Base-by-base conservation (phyloP, 2,329 filamentous ascomycete species). In the Aureobasidium sp. region DNA sequence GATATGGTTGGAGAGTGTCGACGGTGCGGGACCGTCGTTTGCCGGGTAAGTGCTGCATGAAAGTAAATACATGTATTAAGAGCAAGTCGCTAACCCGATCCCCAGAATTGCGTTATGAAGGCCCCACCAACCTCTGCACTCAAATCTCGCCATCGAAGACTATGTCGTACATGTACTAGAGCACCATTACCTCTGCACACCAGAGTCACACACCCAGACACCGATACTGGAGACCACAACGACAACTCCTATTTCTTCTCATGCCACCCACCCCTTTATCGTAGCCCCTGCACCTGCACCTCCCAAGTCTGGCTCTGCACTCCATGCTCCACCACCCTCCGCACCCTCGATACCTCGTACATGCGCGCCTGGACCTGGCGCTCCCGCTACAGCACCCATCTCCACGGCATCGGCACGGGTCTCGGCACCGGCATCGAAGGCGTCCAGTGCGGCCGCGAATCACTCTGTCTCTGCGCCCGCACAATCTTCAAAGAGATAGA, bases 361-460 rank as follows among this genome's bases (percentile, higher is more conserved):
- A 73, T 79, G 47, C 79, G 82, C 4, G 90, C 92, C 61, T 97
- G 92, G 91, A 88, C 85, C 65, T 97, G 92, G 92, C 87, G 92
- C 56, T 90, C 85, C 44, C 85, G 90, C 27, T 97, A 96, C 72
- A 87, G 87, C 41, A 81, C 81, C 15, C 25, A 90, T 66, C 86
- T 90, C 0, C 88, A 92, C 22, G 90, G 90, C 2, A 80, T 95
- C 0, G 91, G 91, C 27, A 92, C 89, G 0, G 92, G 92, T 5
- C 90, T 96, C 34, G 91, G 91, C 47, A 90, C 96, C 68, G 91
- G 91, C 36, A 87, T 91, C 69, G 87, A 93, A 68, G 92, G 91
- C 34, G 91, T 97, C 15, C 86, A 90, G 66, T 97, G 92, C 71
- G 92, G 91, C 0, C 85, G 90, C n/a, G 87, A 87, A 44, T 77